Conservation (phyloP, 208 protist species). For the Naegleria lovaniensis region DNA sequence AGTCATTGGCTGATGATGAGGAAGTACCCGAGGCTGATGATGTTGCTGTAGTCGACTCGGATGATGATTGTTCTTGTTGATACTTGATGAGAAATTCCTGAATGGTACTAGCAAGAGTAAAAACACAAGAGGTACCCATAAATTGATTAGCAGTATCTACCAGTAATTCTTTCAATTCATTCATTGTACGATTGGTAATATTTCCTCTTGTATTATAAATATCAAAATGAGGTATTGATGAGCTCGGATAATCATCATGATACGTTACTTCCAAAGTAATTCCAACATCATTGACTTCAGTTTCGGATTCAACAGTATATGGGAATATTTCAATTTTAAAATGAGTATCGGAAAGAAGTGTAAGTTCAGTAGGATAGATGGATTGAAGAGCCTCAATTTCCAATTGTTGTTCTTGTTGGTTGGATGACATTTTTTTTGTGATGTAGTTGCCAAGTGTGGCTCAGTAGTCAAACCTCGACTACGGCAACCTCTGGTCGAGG, state of each 20-base stretch:
- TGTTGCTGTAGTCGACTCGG: not conserved
- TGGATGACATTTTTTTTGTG: not conserved
- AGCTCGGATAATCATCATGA: not conserved
- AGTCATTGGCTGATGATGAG: not conserved
- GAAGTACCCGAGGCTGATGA: not conserved
- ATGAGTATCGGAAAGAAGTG: not conserved
- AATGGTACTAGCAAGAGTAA: not conserved
- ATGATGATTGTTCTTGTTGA: not conserved
- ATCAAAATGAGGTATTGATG: not conserved
- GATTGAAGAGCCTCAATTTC: not conserved
- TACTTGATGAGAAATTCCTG: not conserved
- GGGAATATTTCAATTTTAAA: conserved; percentile 16
- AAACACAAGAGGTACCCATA: not conserved
- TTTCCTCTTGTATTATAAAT: conserved; percentile 1
- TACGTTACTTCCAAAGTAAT: not conserved
- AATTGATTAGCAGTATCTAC: not conserved
- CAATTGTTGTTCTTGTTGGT: not conserved
- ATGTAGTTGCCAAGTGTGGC: no score
- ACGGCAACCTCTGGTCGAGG: no score
- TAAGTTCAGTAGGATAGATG: not conserved
- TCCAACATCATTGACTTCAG: not conserved
- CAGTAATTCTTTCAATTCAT: conserved; percentile 9
- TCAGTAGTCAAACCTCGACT: no score
- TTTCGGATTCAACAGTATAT: not conserved
- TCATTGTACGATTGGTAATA: not conserved